Percentiles rank a stretch among this genome's conserved stretches.
phyloP scores from a whole-genome alignment of 1,284 basidiomycete species.

The Neolentinus lepideus region DNA sequence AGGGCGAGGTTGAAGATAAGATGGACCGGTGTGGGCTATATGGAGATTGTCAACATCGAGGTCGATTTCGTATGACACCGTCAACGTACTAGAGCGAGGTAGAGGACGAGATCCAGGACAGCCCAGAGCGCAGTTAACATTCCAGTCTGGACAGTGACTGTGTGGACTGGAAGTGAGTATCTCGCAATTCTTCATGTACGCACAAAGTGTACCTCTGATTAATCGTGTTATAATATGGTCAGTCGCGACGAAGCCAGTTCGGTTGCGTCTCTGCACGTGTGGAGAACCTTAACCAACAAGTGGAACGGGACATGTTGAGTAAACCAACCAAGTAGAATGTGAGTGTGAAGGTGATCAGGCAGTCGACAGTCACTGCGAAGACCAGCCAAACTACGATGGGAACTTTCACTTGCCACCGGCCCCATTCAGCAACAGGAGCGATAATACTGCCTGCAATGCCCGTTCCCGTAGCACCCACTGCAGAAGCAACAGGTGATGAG shows the following conservation, averaged over 20 bases:
- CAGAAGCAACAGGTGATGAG: background rate
- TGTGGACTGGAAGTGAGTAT: background rate
- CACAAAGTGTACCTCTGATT: background rate
- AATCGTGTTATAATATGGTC: background rate
- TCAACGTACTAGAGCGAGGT: background rate
- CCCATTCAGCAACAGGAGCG: background rate
- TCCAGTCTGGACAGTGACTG: background rate
- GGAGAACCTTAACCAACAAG: too few relatives aligned
- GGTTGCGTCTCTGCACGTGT: background rate
- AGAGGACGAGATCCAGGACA: background rate
- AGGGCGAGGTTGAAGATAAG: constrained; percentile 3
- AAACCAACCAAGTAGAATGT: background rate
- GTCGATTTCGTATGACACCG: too few relatives aligned
- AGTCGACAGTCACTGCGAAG: background rate
- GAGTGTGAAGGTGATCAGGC: background rate
- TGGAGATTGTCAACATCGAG: background rate
- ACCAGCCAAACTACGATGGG: constrained; percentile 1
- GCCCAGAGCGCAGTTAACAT: background rate
- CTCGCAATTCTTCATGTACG: background rate
- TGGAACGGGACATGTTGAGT: background rate
- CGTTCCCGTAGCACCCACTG: background rate
- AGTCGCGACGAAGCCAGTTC: background rate
- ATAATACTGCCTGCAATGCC: background rate
- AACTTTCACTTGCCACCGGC: background rate
- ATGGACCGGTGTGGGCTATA: background rate